phyloP scores from a whole-genome alignment of 2,329 filamentous ascomycete species.

The Pseudomassariella vexata region DNA sequence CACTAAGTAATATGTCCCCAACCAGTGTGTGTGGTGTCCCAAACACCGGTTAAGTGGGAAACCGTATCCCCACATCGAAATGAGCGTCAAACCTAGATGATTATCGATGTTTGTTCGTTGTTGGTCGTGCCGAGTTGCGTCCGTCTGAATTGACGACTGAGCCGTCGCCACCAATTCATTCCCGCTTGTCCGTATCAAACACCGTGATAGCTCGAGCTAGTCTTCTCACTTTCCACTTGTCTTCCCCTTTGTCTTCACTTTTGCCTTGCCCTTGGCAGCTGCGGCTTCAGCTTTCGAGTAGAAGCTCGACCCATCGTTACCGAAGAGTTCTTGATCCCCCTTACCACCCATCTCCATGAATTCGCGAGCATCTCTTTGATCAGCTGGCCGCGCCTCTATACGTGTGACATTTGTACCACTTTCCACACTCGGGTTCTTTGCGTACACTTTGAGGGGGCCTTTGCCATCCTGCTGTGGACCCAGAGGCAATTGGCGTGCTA shows the following conservation, averaged over 20 bases:
- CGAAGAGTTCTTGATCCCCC: constrained; percentile 75
- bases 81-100: too few species aligned
- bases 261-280: constrained; percentile 19
- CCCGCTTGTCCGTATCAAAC: too few species aligned
- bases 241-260: constrained; percentile 18
- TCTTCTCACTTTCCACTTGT: too few species aligned
- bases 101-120: too few species aligned
- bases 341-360: constrained; percentile 83
- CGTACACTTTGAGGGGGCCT: constrained; percentile 64
- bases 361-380: constrained; percentile 62
- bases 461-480: constrained; percentile 53
- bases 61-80: too few species aligned
- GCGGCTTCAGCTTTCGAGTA: constrained; percentile 38
- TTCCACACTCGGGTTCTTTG: constrained; percentile 58
- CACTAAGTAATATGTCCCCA: too few species aligned
- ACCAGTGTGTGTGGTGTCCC: too few species aligned
- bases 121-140: too few species aligned
- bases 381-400: constrained; percentile 62
- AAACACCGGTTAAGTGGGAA: too few species aligned
- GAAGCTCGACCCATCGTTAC: constrained; percentile 50
- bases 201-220: too few species aligned
- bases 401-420: constrained; percentile 32
- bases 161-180: too few species aligned
- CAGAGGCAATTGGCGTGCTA: constrained; percentile 46
- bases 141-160: too few species aligned